These are phyloP conservation scores for Hansfordia pulvinata DNA, from an alignment of 2,329 filamentous ascomycete species.

Conservation along the genomic window DNA sequence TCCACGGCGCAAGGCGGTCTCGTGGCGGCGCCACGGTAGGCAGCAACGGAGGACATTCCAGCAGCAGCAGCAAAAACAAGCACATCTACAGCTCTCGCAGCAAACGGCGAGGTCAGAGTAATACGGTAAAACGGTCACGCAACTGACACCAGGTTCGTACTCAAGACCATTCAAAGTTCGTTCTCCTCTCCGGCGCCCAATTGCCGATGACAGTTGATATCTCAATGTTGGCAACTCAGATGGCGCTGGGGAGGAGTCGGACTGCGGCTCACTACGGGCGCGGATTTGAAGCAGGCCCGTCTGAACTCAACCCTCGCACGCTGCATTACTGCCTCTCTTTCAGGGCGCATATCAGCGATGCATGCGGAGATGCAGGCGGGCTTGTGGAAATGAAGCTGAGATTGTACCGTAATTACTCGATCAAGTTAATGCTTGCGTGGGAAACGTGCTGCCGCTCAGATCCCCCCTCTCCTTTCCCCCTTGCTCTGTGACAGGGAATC, in stretches of 20 bases:
- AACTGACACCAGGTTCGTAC: slow-evolving; percentile 29
- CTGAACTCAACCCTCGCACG: slow-evolving; percentile 36
- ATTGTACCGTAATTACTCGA: slow-evolving; percentile 93
- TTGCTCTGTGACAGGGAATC: slow-evolving; percentile 7
- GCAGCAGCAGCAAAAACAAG: slow-evolving; percentile 3
- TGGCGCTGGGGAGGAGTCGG: slow-evolving; percentile 14
- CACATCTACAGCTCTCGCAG: slow-evolving; percentile 4
- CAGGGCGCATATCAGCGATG: slow-evolving; percentile 6
- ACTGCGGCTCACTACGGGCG: slow-evolving; percentile 77
- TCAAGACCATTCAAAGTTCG: slow-evolving; percentile 24
- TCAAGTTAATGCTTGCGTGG: slow-evolving; percentile 99
- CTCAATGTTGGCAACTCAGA: no score
- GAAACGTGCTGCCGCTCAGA: slow-evolving; percentile 88
- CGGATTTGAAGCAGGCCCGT: slow-evolving; percentile 39
- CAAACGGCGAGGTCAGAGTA: background rate
- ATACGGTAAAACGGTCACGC: slow-evolving; percentile 8
- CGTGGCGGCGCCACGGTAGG: no score
- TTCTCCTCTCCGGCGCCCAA: slow-evolving; percentile 3
- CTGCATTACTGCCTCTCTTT: slow-evolving; percentile 5
- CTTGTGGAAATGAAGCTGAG: slow-evolving; percentile 61
- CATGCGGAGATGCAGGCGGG: slow-evolving; percentile 22
- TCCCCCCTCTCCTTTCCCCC: slow-evolving; percentile 15
- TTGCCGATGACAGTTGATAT: no score
- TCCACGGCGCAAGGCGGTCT: no score
- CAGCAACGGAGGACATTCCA: no score